Base-by-base conservation (phyloP, 148 eudicot species). In the Cornus suecica region DNA sequence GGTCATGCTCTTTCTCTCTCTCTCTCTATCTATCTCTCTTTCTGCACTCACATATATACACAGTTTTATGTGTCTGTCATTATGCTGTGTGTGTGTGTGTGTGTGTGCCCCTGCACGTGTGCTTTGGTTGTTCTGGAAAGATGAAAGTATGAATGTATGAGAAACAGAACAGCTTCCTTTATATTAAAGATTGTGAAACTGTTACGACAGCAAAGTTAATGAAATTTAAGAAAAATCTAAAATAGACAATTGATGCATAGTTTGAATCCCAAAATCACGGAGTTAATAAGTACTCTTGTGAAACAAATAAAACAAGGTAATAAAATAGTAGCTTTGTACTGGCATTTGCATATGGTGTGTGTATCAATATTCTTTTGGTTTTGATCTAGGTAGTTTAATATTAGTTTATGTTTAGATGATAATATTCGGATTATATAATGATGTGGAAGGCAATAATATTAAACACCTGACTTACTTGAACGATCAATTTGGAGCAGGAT, bases 1-100 rank as follows among this genome's bases (percentile, higher is more conserved):
- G 94, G 98, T 94, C 71, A 34, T 14, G 77, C 73, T 74, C 70
- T 63, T 68, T 61, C 81, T 70, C 69, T 78, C 73, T 73, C 71
- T 72, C 80, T 62, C 74, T 58, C 75, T 73, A 69, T 72, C 80
- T 62, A 72, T 58, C 28, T 31, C n/a, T 60, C 24, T 25, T n/a
- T 30, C 16, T n/a, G n/a, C n/a, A n/a, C n/a, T n/a, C n/a, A n/a
- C n/a, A n/a, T n/a, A n/a, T n/a, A n/a, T n/a, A n/a, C n/a, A n/a
- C n/a, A n/a, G n/a, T n/a, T n/a, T n/a, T n/a, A n/a, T n/a, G n/a
- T n/a, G n/a, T n/a, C n/a, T n/a, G n/a, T n/a, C n/a, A n/a, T n/a
- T n/a, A n/a, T n/a, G n/a, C n/a, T n/a, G n/a, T n/a, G n/a, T n/a
- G n/a, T n/a, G n/a, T n/a, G n/a, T n/a, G n/a, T n/a, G n/a, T n/a